Evolutionary conservation across 2,329 filamentous ascomycete species (phyloP), one percentile per base, ranked within the genome.

Genomic region (Sporothrix brasiliensis): DNA sequence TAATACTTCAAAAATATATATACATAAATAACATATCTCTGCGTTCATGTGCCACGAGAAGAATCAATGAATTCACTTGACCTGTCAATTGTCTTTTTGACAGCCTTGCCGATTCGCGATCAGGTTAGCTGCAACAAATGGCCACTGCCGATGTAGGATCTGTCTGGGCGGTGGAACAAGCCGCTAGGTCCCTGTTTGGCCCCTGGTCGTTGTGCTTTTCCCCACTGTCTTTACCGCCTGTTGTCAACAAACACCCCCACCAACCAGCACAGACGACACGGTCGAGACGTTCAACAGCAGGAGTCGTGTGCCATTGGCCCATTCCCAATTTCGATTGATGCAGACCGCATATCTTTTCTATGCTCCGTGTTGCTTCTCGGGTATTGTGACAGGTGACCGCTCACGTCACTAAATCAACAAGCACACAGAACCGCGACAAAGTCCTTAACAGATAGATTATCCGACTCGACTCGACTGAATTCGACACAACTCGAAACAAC

Each of bases 111-210:
- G n/a, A 24, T 24, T 5, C 11, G 16, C 52, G n/a, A 44, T 24
- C 56, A 13, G 34, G 21, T 39, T 61, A 61, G 56, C 39, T 19
- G 41, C 41, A 4, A 13, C 41, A 44, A 24, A 61, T 24, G 34
- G 7, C 56, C n/a, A 61, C 30, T 61, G 56, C 56, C 56, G 56
- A 61, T 61, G 39, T 60, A 58, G 54, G 54, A 39, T 19, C 56
- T 61, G 34, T 34, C 34, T 61, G 56, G 56, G 56, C 56, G 56
- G 56, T 61, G 34, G 56, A 61, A 21, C 34, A 61, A 16, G 34
- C 58, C 58, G 58, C 39, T 58, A 27, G 58, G n/a, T 39, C 56
- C 58, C 41, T 14, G 11, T 16, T 13, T 5, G 27, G 27, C 41
- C 41, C 11, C 58, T 63, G 58, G 39, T 47, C 13, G 16, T 3